Percentiles rank a stretch among this genome's conserved stretches.
phyloP scores from a whole-genome alignment of 1,284 basidiomycete genomes.

The Fomitopsis pinicola region DNA sequence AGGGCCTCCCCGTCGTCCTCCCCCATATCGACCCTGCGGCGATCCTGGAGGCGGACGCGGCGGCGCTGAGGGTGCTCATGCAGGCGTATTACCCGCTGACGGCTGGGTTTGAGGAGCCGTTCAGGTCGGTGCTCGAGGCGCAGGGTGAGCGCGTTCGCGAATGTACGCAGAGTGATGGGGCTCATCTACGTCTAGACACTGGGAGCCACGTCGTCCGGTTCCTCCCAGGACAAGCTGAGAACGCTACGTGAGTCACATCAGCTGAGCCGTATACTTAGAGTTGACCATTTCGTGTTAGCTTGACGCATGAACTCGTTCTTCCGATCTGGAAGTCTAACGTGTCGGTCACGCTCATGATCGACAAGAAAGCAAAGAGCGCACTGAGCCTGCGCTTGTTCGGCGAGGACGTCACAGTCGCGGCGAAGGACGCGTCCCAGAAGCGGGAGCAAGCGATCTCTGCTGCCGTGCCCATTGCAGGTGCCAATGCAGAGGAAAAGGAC shows the following conservation, averaged over 20 bases:
- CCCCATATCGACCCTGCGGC: slow-evolving; percentile 68
- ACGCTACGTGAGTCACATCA: slow-evolving; percentile 43
- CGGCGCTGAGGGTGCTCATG: slow-evolving; percentile 64
- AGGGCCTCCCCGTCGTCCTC: slow-evolving; percentile 81
- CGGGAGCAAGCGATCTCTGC: not conserved
- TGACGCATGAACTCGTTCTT: slow-evolving; percentile 72
- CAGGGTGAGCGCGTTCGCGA: slow-evolving; percentile 39
- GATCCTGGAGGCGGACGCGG: slow-evolving; percentile 60
- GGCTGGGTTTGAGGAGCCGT: slow-evolving; percentile 55
- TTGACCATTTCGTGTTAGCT: slow-evolving; percentile 33
- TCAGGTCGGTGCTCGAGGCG: slow-evolving; percentile 44
- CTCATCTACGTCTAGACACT: slow-evolving; percentile 35
- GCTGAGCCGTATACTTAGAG: slow-evolving; percentile 8
- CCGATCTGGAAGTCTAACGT: slow-evolving; percentile 91
- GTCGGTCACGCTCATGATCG: slow-evolving; percentile 86
- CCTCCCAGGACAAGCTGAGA: slow-evolving; percentile 47
- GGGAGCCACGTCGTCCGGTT: slow-evolving; percentile 79
- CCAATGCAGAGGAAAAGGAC: not conserved
- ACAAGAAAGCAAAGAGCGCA: slow-evolving; percentile 92
- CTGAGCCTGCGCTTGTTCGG: slow-evolving; percentile 78
- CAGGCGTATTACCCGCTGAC: slow-evolving; percentile 78
- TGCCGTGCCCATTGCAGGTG: not conserved
- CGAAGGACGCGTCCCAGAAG: slow-evolving; percentile 28
- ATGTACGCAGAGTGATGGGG: not conserved
- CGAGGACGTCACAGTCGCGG: slow-evolving; percentile 62